Base-by-base conservation (phyloP, 495 filamentous ascomycete genomes). In the Cetradonia linearis region DNA sequence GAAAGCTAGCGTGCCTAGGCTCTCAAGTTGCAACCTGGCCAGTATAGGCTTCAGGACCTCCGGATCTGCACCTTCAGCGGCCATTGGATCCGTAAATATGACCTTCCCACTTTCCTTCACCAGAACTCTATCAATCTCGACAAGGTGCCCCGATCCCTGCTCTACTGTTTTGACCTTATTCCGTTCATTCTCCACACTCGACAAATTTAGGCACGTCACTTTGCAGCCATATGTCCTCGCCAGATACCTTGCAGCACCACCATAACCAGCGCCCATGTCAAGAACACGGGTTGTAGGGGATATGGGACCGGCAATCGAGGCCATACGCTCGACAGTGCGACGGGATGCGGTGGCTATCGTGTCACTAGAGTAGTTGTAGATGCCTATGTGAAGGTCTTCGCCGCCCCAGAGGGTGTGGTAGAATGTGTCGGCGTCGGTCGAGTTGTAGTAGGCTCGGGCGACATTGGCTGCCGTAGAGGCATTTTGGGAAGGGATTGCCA, bases 221-320 rank as follows among this genome's bases (percentile, higher is more conserved):
- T 54, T 33, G 48, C 62, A 67, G 7, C 59, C 58, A 31, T 62
- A 60, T 3, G 47, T 59, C 49, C 42, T 55, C 0, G 65, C 65
- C 0, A 86, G 70, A n/a, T 71, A 73, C 23, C 81, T 77, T 16
- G 83, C 74, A 6, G 83, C 73, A 31, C 75, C 71, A 25, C 83
- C 83, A 55, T 83, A 81, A 10, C 83, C 83, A 63, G 78, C 78
- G 47, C 83, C 84, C 33, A 86, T 74, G 65, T 86, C 83, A 37
- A 86, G 67, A 57, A 82, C 69, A 23, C 73, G 70, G 14, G 67
- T 66, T 14, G 64, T 48, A 28, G 71, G 63, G 34, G 72, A 71
- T 4, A 63, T 47, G 48, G 54, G 69, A 58, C 37, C 9, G 20
- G 47, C 18, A 46, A 58, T 23, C 33, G 54, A 25, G n/a, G 62